Evolutionary conservation across 371 early-diverging fungal genomes (phyloP).

Genomic region (Apophysomyces ossiformis): DNA sequence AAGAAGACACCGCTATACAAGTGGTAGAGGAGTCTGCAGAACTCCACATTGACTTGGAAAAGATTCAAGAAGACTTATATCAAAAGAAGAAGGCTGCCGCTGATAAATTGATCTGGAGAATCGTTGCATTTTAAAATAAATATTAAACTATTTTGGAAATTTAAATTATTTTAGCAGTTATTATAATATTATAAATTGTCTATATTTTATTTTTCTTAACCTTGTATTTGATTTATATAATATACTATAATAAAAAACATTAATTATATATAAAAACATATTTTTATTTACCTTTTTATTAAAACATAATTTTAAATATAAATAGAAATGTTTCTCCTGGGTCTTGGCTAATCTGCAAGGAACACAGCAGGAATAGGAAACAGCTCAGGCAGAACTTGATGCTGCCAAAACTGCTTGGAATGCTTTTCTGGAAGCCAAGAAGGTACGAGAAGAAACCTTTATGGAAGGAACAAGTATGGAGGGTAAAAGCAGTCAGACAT

Average conservation of each 20-base stretch:
- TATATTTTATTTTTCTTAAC: too few relatives aligned
- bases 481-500: not conserved
- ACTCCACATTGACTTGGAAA: not conserved
- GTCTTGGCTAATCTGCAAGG: not conserved
- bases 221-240: too few relatives aligned
- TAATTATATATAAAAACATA: too few relatives aligned
- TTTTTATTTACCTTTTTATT: too few relatives aligned
- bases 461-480: not conserved
- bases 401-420: constrained; percentile 1
- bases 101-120: not conserved
- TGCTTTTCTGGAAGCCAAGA: not conserved
- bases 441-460: not conserved
- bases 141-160: too few relatives aligned
- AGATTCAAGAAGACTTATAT: not conserved
- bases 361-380: not conserved
- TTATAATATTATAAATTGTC: too few relatives aligned
- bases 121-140: too few relatives aligned
- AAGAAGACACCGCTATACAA: not conserved
- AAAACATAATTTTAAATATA: too few relatives aligned
- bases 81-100: not conserved
- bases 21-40: not conserved
- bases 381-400: not conserved
- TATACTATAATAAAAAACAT: too few relatives aligned
- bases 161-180: too few relatives aligned
- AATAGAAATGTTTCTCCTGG: too few relatives aligned